Conservation (phyloP, 306 rosid genomes). For the Castanea crenata region DNA sequence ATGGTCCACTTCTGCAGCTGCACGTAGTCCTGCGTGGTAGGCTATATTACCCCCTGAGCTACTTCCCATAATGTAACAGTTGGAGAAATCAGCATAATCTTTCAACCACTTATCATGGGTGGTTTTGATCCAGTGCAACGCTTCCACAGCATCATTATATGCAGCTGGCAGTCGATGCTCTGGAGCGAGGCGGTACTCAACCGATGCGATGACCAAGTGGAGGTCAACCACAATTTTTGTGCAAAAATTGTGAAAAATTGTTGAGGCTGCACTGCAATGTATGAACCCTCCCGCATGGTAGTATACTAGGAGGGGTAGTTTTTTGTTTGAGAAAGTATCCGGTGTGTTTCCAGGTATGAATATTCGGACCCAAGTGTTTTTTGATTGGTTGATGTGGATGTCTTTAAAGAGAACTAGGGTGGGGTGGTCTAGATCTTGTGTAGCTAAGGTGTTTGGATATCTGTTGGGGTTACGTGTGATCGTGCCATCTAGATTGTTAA, state of each 20-base stretch:
- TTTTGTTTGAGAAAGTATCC: background rate
- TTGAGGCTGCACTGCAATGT: conserved; percentile 13
- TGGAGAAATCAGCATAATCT: conserved; percentile 34
- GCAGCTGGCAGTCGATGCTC: conserved; percentile 54
- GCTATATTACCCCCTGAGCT: conserved; percentile 57
- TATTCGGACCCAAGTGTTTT: conserved; percentile 35
- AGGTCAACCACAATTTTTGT: conserved; percentile 9
- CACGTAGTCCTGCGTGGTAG: conserved; percentile 36
- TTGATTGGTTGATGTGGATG: conserved; percentile 33
- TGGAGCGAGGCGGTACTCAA: conserved; percentile 51
- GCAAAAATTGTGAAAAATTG: conserved; percentile 34
- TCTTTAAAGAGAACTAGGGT: conserved; percentile 42
- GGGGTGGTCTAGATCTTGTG: conserved; percentile 29
- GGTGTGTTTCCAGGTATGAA: conserved; percentile 41
- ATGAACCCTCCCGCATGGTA: conserved; percentile 54
- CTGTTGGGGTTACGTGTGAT: conserved; percentile 25
- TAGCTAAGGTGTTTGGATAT: conserved; percentile 25
- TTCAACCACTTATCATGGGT: conserved; percentile 36
- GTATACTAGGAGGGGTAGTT: conserved; percentile 42
- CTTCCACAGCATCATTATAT: conserved; percentile 44
- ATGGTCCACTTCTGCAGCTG: background rate
- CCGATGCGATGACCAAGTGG: conserved; percentile 32
- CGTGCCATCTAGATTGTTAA: conserved; percentile 34
- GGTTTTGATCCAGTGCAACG: conserved; percentile 35
- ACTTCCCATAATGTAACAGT: conserved; percentile 46